phyloP scores from a whole-genome alignment of 2,329 filamentous ascomycete species.

The Fusarium nurragi region DNA sequence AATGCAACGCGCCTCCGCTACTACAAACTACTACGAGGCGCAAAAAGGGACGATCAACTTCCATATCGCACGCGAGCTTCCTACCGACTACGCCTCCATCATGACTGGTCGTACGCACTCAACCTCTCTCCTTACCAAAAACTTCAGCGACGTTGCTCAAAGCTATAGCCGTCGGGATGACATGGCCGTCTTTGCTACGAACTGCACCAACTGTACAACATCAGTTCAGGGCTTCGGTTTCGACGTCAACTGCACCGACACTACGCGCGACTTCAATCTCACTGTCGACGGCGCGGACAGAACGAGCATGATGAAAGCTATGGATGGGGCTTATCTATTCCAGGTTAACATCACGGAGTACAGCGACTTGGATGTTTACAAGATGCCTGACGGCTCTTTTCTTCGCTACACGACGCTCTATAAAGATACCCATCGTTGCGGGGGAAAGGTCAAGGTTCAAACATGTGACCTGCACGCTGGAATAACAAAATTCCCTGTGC shows the following conservation, averaged over 20 bases:
- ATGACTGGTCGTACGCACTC: conserved; percentile 27
- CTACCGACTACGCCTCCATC: conserved; percentile 27
- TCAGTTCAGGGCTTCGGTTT: conserved; percentile 26
- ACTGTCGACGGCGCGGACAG: not conserved
- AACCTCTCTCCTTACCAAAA: conserved; percentile 27
- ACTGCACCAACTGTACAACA: conserved; percentile 32
- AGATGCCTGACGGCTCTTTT: conserved; percentile 22
- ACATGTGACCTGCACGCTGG: conserved; percentile 37
- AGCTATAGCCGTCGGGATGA: conserved; percentile 26
- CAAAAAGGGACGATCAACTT: conserved; percentile 14
- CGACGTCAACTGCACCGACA: conserved; percentile 30
- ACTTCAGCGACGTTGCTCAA: conserved; percentile 35
- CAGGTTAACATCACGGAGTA: conserved; percentile 34
- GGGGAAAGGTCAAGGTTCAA: conserved; percentile 23
- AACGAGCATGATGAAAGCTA: not conserved
- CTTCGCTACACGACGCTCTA: conserved; percentile 28
- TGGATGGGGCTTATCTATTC: conserved; percentile 24
- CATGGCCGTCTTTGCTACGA: conserved; percentile 24
- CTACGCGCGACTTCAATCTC: conserved; percentile 18
- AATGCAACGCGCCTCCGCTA: conserved; percentile 33
- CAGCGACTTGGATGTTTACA: not conserved
- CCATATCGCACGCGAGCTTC: conserved; percentile 35
- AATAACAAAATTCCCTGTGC: conserved; percentile 22
- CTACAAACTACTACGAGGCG: conserved; percentile 18
- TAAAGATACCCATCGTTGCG: conserved; percentile 22